Evolutionary conservation across 495 filamentous ascomycete species (phyloP).

Genomic region (Xylaria bambusicola): DNA sequence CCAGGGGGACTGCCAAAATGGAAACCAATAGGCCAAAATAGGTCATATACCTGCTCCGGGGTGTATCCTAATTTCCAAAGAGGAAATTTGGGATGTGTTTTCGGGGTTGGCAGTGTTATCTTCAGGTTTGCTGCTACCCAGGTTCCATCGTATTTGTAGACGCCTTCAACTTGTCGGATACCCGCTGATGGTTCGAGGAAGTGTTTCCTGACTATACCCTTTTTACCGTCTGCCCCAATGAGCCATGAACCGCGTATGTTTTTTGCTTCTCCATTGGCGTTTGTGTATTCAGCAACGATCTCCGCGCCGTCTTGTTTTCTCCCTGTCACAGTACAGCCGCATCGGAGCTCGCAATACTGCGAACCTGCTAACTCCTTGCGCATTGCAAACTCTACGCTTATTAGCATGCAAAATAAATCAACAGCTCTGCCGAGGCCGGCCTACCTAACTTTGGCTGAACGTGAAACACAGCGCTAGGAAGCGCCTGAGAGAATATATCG

Average conservation of each 20-base stretch:
- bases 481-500: constrained; percentile 21
- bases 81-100: constrained; percentile 52
- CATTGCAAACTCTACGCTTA: constrained; percentile 32
- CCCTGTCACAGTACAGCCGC: constrained; percentile 35
- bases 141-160: constrained; percentile 49
- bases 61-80: constrained; percentile 53
- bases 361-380: constrained; percentile 23
- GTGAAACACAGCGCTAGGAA: constrained; percentile 28
- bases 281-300: constrained; percentile 39
- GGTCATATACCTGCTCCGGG: constrained; percentile 51
- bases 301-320: constrained; percentile 35
- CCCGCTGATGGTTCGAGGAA: constrained; percentile 51
- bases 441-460: constrained; percentile 32
- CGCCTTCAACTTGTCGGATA: constrained; percentile 39
- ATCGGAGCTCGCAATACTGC: constrained; percentile 37
- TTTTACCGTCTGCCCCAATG: constrained; percentile 55
- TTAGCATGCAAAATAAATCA: background rate
- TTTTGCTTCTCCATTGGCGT: constrained; percentile 27
- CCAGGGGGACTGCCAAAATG: constrained; percentile 49
- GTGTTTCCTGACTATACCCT: constrained; percentile 49
- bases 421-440: background rate
- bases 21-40: constrained; percentile 52
- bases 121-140: constrained; percentile 58
- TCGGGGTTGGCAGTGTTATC: constrained; percentile 43
- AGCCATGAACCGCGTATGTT: constrained; percentile 42